A percentile compares a stretch with the other conserved stretches of the same genome.
These are phyloP conservation scores for Byssoonygena ceratinophila DNA, from an alignment of 2,329 filamentous ascomycete genomes.

Conservation along the genomic window DNA sequence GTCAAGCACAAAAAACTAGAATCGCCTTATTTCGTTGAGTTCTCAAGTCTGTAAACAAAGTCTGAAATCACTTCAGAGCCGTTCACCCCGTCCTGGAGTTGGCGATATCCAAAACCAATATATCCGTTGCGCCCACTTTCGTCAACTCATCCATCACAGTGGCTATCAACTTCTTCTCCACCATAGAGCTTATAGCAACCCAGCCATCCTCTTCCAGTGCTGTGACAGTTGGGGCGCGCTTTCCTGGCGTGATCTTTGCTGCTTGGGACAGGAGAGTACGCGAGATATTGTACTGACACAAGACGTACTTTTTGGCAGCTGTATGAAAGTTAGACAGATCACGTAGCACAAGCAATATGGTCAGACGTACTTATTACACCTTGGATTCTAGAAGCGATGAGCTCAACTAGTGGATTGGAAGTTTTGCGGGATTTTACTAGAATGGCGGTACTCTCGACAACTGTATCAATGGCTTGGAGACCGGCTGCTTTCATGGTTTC, in stretches of 20 bases:
- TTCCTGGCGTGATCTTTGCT: slow-evolving; percentile 75
- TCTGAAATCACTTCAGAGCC: neutral
- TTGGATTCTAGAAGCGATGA: slow-evolving; percentile 75
- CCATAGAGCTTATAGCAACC: slow-evolving; percentile 93
- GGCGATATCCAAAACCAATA: slow-evolving; percentile 73
- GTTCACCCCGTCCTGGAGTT: slow-evolving; percentile 52
- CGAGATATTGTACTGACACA: slow-evolving; percentile 93
- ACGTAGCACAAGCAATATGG: neutral
- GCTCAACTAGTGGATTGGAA: slow-evolving; percentile 68
- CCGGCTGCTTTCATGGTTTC: slow-evolving; percentile 97
- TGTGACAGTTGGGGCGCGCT: slow-evolving; percentile 86
- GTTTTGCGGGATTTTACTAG: slow-evolving; percentile 83
- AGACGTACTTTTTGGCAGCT: slow-evolving; percentile 81
- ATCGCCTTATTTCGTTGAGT: neutral
- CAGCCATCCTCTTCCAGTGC: slow-evolving; percentile 76
- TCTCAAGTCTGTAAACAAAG: neutral
- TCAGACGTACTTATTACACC: slow-evolving; percentile 66
- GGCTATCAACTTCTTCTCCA: slow-evolving; percentile 75
- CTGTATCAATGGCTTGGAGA: slow-evolving; percentile 85
- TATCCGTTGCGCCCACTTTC: slow-evolving; percentile 68
- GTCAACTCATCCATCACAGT: slow-evolving; percentile 76
- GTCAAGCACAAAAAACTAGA: neutral
- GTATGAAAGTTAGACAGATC: neutral
- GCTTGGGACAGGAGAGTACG: slow-evolving; percentile 57
- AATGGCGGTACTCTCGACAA: slow-evolving; percentile 76